phyloP scores from a whole-genome alignment of 2,329 filamentous ascomycete genomes.

The Dactylella cylindrospora region DNA sequence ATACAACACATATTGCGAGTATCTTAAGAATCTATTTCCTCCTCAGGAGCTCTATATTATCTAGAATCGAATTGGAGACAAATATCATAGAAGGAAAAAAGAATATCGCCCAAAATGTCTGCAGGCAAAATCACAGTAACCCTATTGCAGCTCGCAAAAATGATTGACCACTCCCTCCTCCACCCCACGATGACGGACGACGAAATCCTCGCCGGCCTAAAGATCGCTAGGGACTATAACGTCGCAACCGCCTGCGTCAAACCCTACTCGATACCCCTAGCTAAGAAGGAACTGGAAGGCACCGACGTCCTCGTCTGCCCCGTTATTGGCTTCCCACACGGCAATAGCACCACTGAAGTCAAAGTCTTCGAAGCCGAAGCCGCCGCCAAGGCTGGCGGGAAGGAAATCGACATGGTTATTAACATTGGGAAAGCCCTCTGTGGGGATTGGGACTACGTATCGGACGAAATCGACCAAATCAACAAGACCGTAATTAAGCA shows the following conservation, averaged over 20 bases:
- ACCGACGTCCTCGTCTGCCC: slow-evolving; percentile 59
- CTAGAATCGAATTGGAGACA: too few species aligned
- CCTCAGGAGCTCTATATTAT: too few species aligned
- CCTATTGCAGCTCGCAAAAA: slow-evolving; percentile 55
- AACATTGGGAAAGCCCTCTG: slow-evolving; percentile 63
- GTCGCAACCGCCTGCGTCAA: slow-evolving; percentile 64
- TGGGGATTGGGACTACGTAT: slow-evolving; percentile 62
- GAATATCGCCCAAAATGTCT: slow-evolving; percentile 26
- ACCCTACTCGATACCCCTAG: slow-evolving; percentile 59
- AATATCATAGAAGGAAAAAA: too few species aligned
- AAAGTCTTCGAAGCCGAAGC: slow-evolving; percentile 60
- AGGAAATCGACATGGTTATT: slow-evolving; percentile 64
- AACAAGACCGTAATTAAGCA: slow-evolving; percentile 56
- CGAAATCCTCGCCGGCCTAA: slow-evolving; percentile 58
- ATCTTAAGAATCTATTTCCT: not conserved
- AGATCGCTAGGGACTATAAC: slow-evolving; percentile 55
- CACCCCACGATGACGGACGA: slow-evolving; percentile 64
- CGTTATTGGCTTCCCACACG: slow-evolving; percentile 65
- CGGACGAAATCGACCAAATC: slow-evolving; percentile 57
- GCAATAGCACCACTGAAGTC: slow-evolving; percentile 59
- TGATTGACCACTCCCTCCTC: slow-evolving; percentile 64
- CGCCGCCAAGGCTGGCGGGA: slow-evolving; percentile 57
- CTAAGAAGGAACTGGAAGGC: slow-evolving; percentile 56
- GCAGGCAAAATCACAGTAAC: slow-evolving; percentile 20
- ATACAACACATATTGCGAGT: slow-evolving; percentile 19